Base-by-base conservation (phyloP, 78 protist genomes). In the Cavenderia fasciculata region DNA sequence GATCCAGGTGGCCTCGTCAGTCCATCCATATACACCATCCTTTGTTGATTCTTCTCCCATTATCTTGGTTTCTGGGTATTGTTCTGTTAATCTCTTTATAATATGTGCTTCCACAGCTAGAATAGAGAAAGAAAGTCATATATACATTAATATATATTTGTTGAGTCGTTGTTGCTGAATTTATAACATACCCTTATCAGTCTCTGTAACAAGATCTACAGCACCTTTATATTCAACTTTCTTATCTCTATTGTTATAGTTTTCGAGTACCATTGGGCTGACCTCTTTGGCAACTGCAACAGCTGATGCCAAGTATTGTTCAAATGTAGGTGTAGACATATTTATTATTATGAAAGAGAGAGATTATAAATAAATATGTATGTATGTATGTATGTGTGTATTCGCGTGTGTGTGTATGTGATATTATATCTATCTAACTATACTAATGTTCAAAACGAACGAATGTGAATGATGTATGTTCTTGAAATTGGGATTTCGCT, bases 1-100 rank as follows among this genome's bases (percentile, higher is more conserved):
- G 31, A 96, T 75, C 96, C 96, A 96, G 7, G 97, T 95, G n/a
- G 94, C 94, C 4, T 52, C 94, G 47, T 87, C 86, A 4, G 93
- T 76, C 79, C 87, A 87, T 29, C 51, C 43, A 31, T 69, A 70
- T 25, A 59, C 34, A 38, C 82, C 93, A 59, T 72, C 93, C 41
- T 57, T 54, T 47, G 93, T 72, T 47, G 93, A 73, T 43, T 87
- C 93, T 31, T 87, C 93, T 25, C 93, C 93, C 3, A 87, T 33
- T 27, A 69, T 68, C 63, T 69, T 72, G n/a, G 77, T 68, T 16
- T 70, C 70, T 70, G 93, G 93, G 29, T 76, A 87, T 27, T 75
- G 57, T 3, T n/a, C 59, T 25, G 92, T 74, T 31, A 86, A 65
- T 29, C 79, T 41, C 46, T 73, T 86, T 2, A 86, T 74, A 51